Base-by-base conservation (phyloP, 2,329 filamentous ascomycete species). In the Leptographium wingfieldii region DNA sequence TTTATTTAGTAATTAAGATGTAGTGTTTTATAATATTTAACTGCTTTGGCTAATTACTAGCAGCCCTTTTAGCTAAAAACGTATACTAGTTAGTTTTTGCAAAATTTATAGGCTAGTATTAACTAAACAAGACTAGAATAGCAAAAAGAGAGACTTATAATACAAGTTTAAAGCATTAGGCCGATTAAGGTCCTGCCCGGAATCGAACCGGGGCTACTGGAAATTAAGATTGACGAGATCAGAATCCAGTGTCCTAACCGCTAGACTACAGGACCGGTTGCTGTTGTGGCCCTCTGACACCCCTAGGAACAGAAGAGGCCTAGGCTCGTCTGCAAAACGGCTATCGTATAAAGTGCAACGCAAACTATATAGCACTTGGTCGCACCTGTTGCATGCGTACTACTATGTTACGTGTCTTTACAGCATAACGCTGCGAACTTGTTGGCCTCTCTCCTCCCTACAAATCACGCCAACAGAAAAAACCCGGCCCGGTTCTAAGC, bases 151-250 rank as follows among this genome's bases (percentile, higher is more conserved):
- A 56, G 56, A 52, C 11, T 9, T 35, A 33, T 14, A 33, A 55
- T 19, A 16, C 16, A 14, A 14, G n/a, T 11, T n/a, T 38, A 22
- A 51, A 51, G 25, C 19, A 3, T 11, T 14, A 3, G 22, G 55
- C 54, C n/a, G 57, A 54, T 1, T 14, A 48, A 60, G 55, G 59
- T 60, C 59, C 59, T 60, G 56, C 59, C 59, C 59, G 59, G 59
- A 60, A 53, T 60, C 55, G 59, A 60, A 60, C 59, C 59, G 58
- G 58, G 58, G 58, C 58, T 60, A 56, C 55, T 60, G 58, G 58
- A 60, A 60, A 43, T 56, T 56, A 38, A 51, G 43, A 31, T 31
- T 48, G 29, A 9, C 35, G 4, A 38, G 19, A 55, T 55, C 52
- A 55, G 52, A 55, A 55, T 55, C 52, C 52, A 55, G 31, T 38